Evolutionary conservation across 2,329 filamentous ascomycete genomes (phyloP), one percentile per base, ranked within the genome.

Genomic region (Fusarium robinianum): DNA sequence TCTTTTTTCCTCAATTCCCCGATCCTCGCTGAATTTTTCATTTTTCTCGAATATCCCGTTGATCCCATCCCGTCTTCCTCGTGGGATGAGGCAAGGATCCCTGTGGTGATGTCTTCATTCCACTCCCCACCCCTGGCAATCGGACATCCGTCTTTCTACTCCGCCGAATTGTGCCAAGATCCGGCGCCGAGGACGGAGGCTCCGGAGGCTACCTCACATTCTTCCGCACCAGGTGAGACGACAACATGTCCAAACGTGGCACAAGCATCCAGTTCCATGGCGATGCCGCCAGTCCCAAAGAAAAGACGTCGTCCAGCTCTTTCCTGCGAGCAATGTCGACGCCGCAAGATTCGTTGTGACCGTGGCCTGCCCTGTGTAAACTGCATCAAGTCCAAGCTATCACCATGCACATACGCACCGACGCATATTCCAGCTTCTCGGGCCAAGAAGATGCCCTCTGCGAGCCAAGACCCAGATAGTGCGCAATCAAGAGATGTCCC

Each of bases 301-400:
- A 71, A 70, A 45, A 61, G 69, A 8, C 64, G 69, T 37, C 63
- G 68, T 12, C 70, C 69, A 22, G 64, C 72, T 3, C 63, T 75
- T 21, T 80, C 80, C 2, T 84, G 80, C 60, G 67, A 73, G 52
- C 70, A 80, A 27, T 85, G 83, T 57, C 72, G 81, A 29, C 74
- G 67, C 41, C 78, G 80, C 26, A 86, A 85, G 63, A 77, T 85
- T 46, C 73, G 75, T 32, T 85, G 82, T 58, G 77, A 85, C 57
- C 76, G 79, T 34, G 75, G 76, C 46, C 63, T 67, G 6, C 83
- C 83, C 1, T 85, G 82, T 56, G 73, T 70, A 46, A 80, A 82
- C 45, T 85, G 83, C 57, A 46, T 76, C n/a, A 75, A 76, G 51
- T 78, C 79, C 15, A 75, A 74, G 51, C 77, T 75, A 26, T 70